These are phyloP conservation scores for Prunus yedoensis DNA, from an alignment of 331 rosid genomes.

Conservation along the genomic window DNA sequence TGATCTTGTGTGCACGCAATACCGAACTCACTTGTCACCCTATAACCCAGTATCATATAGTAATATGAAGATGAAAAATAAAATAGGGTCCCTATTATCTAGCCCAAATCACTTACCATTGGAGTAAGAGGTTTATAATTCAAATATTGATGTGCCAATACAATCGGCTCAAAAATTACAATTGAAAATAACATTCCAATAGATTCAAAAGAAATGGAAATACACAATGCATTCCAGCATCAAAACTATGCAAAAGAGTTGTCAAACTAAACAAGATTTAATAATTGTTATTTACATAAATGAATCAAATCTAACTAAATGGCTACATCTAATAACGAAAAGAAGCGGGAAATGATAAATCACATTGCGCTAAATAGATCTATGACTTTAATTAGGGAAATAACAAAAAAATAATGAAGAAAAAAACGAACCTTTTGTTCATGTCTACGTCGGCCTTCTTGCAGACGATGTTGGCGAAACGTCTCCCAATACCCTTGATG, in stretches of 20 bases:
- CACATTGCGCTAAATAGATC: neutral
- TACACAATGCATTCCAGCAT: neutral
- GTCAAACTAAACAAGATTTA: neutral
- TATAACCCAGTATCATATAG: neutral
- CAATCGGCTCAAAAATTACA: neutral
- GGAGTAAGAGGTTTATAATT: neutral
- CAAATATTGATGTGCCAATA: neutral
- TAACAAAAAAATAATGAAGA: neutral
- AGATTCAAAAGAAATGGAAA: neutral
- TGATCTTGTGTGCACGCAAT: neutral
- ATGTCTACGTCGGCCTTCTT: constrained; percentile 71
- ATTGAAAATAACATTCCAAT: neutral
- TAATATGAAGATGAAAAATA: neutral
- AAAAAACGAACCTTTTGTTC: constrained; percentile 51
- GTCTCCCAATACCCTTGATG: constrained; percentile 76
- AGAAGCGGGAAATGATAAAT: neutral
- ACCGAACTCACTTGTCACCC: neutral
- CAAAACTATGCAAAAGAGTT: neutral
- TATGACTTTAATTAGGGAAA: too few relatives aligned
- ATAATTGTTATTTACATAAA: too few relatives aligned
- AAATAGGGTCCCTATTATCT: neutral
- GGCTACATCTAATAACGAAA: neutral
- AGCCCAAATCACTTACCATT: neutral
- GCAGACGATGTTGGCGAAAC: constrained; percentile 66
- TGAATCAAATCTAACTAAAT: neutral